Evolutionary conservation across 106 monocot species (phyloP).

Genomic region (Vanilla planifolia): DNA sequence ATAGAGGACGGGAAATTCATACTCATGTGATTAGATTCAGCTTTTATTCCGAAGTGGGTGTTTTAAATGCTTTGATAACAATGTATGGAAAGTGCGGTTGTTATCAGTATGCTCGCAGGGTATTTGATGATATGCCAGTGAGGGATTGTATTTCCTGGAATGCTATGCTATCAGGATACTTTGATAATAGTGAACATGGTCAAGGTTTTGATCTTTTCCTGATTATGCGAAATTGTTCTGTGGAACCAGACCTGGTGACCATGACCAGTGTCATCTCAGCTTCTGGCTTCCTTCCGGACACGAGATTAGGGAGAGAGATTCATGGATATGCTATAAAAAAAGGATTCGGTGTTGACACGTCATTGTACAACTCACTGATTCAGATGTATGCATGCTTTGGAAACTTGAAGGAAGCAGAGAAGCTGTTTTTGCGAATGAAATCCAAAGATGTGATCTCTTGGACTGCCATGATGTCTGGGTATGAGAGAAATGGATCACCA

Average conservation of each 20-base stretch:
- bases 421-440: constrained; percentile 39
- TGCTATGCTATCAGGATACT: constrained; percentile 84
- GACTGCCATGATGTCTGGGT: constrained; percentile 93
- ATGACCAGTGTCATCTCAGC: constrained; percentile 71
- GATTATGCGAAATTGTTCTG: constrained; percentile 36
- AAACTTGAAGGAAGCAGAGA: constrained; percentile 42
- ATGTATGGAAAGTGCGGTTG: constrained; percentile 86
- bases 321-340: constrained; percentile 60
- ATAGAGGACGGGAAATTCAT: constrained; percentile 61
- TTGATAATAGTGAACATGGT: constrained; percentile 49
- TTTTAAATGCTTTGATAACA: constrained; percentile 69
- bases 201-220: constrained; percentile 55
- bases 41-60: constrained; percentile 43
- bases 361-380: constrained; percentile 62
- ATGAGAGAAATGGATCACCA: constrained; percentile 59
- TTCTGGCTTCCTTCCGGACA: constrained; percentile 22
- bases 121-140: constrained; percentile 56
- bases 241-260: constrained; percentile 79
- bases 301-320: constrained; percentile 35
- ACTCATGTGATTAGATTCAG: constrained; percentile 67
- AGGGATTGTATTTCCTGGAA: constrained; percentile 81
- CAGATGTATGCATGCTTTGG: constrained; percentile 59
- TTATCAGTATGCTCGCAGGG: constrained; percentile 22
- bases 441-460: constrained; percentile 73
- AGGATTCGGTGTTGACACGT: constrained; percentile 33